Percentiles rank a stretch among this genome's conserved stretches.
Conservation (phyloP, 2,329 filamentous ascomycete genomes). For the Ilyonectria robusta region DNA sequence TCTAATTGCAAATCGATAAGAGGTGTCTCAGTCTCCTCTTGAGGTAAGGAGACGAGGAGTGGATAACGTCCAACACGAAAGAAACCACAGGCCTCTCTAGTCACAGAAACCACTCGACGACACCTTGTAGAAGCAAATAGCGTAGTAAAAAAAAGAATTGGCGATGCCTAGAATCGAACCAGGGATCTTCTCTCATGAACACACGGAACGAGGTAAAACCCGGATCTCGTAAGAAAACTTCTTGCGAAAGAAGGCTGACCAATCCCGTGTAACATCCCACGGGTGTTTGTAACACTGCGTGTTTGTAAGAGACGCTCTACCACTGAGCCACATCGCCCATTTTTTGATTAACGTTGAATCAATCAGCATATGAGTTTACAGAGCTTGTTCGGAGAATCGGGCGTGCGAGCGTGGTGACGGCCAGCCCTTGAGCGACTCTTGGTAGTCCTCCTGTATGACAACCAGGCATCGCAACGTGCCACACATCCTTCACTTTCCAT, state of each 20-base stretch:
- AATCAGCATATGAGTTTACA: not conserved
- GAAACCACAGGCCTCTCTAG: no score
- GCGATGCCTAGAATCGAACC: slow-evolving; percentile 62
- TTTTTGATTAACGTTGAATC: not conserved
- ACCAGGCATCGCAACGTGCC: not conserved
- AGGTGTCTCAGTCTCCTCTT: no score
- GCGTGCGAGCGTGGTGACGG: not conserved
- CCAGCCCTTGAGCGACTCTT: not conserved
- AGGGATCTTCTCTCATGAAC: slow-evolving; percentile 53
- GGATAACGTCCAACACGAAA: no score
- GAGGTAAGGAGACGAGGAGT: no score
- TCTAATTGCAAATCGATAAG: not conserved
- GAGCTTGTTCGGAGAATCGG: not conserved
- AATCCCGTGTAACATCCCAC: not conserved
- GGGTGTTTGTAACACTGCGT: not conserved
- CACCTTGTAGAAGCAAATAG: not conserved
- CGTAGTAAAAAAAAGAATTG: slow-evolving; percentile 37
- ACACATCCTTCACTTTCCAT: no score
- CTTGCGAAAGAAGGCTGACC: no score
- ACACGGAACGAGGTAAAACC: no score
- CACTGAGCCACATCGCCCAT: slow-evolving; percentile 17
- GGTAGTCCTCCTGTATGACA: slow-evolving; percentile 7
- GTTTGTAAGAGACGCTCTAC: slow-evolving; percentile 13
- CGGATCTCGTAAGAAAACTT: not conserved
- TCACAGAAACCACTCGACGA: no score